Evolutionary conservation across 2,329 filamentous ascomycete genomes (phyloP).

Genomic region (Keithomyces neogunnii): DNA sequence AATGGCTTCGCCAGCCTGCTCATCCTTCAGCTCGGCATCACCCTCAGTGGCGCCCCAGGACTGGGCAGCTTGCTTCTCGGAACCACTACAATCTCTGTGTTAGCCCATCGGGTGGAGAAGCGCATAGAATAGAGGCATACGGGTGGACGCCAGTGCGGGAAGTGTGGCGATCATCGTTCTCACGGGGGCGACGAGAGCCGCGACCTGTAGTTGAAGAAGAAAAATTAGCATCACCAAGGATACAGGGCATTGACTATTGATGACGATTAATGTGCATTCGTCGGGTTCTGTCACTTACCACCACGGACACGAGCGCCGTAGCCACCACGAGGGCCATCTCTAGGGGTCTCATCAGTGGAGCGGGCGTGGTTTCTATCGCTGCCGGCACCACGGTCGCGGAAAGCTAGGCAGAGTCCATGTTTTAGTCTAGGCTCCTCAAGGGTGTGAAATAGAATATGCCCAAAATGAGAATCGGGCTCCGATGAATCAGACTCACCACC

Average conservation of each 20-base stretch:
- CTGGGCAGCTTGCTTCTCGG: slow-evolving; percentile 80
- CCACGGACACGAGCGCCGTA: slow-evolving; percentile 55
- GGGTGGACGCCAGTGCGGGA: slow-evolving; percentile 30
- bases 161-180: slow-evolving; percentile 49
- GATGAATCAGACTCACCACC: slow-evolving; percentile 55
- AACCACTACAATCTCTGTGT: slow-evolving; percentile 45
- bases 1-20: slow-evolving; percentile 84
- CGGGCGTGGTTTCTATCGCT: slow-evolving; percentile 74
- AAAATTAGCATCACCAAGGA: slow-evolving; percentile 2
- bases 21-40: slow-evolving; percentile 78
- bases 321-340: slow-evolving; percentile 49
- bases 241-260: not conserved
- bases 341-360: slow-evolving; percentile 60
- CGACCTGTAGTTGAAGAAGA: slow-evolving; percentile 31
- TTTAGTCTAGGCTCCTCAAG: not conserved
- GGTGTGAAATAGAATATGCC: not conserved
- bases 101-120: not conserved
- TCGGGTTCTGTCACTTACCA: slow-evolving; percentile 31
- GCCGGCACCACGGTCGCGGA: slow-evolving; percentile 81
- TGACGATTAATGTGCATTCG: not conserved
- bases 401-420: slow-evolving; percentile 45
- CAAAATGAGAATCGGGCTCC: not conserved
- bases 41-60: slow-evolving; percentile 84
- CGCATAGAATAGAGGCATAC: slow-evolving; percentile 27
- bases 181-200: slow-evolving; percentile 43